Evolutionary conservation across 176 grass and related monocot genomes (phyloP), one percentile per base, ranked within the genome.

Genomic region (Pharus latifolius): DNA sequence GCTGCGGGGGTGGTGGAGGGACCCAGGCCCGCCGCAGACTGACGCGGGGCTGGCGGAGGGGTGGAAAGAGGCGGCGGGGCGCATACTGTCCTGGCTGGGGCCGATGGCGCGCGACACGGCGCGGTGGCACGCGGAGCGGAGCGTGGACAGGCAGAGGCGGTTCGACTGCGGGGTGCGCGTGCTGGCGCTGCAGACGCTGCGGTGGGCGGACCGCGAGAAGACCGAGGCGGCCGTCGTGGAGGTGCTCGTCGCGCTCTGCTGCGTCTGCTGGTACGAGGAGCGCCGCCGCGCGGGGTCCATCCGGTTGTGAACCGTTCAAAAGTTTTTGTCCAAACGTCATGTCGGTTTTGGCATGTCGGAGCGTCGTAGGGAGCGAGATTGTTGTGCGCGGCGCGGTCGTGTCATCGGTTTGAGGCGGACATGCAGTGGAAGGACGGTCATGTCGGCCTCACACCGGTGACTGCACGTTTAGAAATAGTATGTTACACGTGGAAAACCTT

Each of bases 171-270:
- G 47, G 6, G 14, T 82, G 17, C 62, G 67, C 23, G 37, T 6
- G 17, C 58, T 84, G 44, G 66, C 63, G 45, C 45, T 85, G 9
- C 87, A 85, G 31, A 85, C 87, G 31, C 65, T 85, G 54, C 73
- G 77, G 48, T 47, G 80, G 43, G 63, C 82, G 6, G 70, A 90
- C 52, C 17, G 17, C 22, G 73, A 66, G 34, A 90, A 90, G 65
- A 50, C 60, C n/a, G 73, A 82, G 48, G 82, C 78, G 1, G 68
- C 82, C 14, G 61, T 75, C n/a, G 82, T 65, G 5, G 87, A 90
- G 59, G 78, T 90, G 28, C 76, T 85, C 10, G 87, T 90, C 1
- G 82, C 78, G 13, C 60, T 90, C 35, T 85, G 87, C 26, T 85
- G 82, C 52, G 69, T 82, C 31, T 70, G 60, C 37, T 82, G 87